Evolutionary conservation across 1,284 basidiomycete genomes (phyloP).

Genomic region (Mycosarcoma mackinlayi): DNA sequence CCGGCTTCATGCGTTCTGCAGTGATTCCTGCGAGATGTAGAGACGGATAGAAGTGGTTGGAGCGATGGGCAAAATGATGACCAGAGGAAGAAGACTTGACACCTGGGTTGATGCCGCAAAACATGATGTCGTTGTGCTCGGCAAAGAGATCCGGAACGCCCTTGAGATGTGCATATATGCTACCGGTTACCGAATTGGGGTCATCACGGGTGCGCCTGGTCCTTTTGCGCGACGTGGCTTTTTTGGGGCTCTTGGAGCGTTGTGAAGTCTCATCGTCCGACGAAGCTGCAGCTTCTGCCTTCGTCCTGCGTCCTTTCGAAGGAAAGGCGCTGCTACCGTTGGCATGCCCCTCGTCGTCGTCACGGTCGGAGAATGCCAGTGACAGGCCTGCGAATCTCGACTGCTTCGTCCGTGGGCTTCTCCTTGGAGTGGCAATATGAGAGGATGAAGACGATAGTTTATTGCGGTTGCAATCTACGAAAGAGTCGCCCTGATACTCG

Average conservation of each 20-base stretch:
- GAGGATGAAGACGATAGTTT: not conserved
- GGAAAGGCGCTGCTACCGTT: not conserved
- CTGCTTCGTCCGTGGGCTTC: constrained; percentile 16
- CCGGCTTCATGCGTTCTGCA: constrained; percentile 32
- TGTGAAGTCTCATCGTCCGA: not conserved
- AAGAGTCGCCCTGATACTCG: constrained; percentile 6
- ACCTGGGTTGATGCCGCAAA: constrained; percentile 57
- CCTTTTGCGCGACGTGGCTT: constrained; percentile 25
- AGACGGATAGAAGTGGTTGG: constrained; percentile 53
- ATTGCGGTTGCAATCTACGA: not conserved
- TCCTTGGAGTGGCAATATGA: not conserved
- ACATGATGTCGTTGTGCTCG: constrained; percentile 39
- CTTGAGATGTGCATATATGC: constrained; percentile 38
- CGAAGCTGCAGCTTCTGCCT: not conserved
- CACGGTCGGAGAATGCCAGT: not conserved
- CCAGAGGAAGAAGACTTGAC: constrained; percentile 37
- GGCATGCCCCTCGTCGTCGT: constrained; percentile 1
- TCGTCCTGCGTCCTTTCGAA: not conserved
- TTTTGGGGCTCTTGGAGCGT: not conserved
- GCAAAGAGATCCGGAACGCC: constrained; percentile 40
- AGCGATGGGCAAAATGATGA: constrained; percentile 49
- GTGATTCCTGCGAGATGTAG: constrained; percentile 46
- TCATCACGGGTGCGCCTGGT: constrained; percentile 38
- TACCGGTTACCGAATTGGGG: constrained; percentile 38
- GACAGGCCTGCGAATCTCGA: constrained; percentile 1